Conservation (phyloP, 345 rosid species). For the Eucalyptus paniculata region DNA sequence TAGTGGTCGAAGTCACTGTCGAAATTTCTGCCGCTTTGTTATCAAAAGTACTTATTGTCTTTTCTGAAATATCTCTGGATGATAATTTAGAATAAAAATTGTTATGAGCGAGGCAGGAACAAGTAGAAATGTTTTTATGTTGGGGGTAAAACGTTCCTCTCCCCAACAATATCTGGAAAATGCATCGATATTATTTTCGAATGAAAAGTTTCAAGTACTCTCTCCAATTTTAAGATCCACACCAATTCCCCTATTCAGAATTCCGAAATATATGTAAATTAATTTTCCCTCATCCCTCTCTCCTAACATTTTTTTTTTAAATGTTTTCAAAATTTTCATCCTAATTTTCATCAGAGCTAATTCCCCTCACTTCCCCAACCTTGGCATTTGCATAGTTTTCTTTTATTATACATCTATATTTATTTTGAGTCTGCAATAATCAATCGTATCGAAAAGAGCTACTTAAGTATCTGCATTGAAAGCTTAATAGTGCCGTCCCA, state of each 20-base stretch:
- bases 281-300: not conserved
- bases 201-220: not conserved
- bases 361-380: not conserved
- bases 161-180: not conserved
- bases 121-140: not conserved
- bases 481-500: no score
- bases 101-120: not conserved
- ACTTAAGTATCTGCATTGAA: not conserved
- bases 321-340: not conserved
- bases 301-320: not conserved
- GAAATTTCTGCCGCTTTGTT: not conserved
- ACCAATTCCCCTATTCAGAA: not conserved
- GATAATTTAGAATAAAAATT: no score
- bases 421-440: not conserved
- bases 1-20: not conserved
- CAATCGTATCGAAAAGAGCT: not conserved
- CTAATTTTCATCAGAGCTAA: not conserved
- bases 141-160: not conserved
- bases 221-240: not conserved
- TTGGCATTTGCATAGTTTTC: not conserved
- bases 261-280: not conserved
- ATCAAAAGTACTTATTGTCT: no score
- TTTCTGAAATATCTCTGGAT: no score
- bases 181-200: not conserved
- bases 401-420: not conserved